A percentile compares a stretch with the other conserved stretches of the same genome.
Conservation (phyloP, 2,329 filamentous ascomycete genomes). For the Dothideomycetes sp. region DNA sequence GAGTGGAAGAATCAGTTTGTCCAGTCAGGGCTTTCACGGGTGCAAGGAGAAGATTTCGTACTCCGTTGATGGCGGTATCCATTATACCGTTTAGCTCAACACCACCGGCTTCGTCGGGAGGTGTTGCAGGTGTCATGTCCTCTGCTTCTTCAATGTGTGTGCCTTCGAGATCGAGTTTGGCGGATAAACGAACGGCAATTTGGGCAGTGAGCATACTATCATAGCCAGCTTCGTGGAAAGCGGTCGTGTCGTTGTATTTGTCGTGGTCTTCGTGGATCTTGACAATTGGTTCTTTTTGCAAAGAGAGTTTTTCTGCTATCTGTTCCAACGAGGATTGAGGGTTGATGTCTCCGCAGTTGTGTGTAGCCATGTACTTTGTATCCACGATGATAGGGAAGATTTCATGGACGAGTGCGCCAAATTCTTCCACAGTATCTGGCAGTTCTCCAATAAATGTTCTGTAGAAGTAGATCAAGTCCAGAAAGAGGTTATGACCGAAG, state of each 20-base stretch:
- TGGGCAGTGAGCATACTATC: constrained; percentile 54
- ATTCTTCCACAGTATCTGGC: constrained; percentile 46
- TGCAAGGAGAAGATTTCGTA: constrained; percentile 4
- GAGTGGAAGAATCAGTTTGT: neutral
- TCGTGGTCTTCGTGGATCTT: constrained; percentile 28
- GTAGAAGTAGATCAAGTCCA: constrained; percentile 56
- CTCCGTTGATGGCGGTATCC: constrained; percentile 1
- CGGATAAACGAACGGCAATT: constrained; percentile 47
- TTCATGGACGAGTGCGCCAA: constrained; percentile 41
- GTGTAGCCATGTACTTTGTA: constrained; percentile 55
- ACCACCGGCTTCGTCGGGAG: constrained; percentile 16
- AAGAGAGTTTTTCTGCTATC: constrained; percentile 36
- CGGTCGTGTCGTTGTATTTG: constrained; percentile 32
- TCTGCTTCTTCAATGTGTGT: constrained; percentile 21
- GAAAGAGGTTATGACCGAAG: constrained; percentile 57
- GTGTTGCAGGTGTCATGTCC: constrained; percentile 3
- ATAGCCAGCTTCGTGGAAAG: constrained; percentile 53
- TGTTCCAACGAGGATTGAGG: constrained; percentile 41
- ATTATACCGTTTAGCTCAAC: constrained; percentile 14
- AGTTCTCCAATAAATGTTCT: constrained; percentile 51
- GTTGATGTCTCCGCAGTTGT: constrained; percentile 45
- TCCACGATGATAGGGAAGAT: constrained; percentile 51
- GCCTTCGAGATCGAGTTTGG: constrained; percentile 39
- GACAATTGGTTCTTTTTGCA: constrained; percentile 35
- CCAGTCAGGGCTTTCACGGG: constrained; percentile 5